A percentile compares a stretch with the other conserved stretches of the same genome.
Conservation (phyloP, 805 yeast species). For the Limtongia smithiae region DNA sequence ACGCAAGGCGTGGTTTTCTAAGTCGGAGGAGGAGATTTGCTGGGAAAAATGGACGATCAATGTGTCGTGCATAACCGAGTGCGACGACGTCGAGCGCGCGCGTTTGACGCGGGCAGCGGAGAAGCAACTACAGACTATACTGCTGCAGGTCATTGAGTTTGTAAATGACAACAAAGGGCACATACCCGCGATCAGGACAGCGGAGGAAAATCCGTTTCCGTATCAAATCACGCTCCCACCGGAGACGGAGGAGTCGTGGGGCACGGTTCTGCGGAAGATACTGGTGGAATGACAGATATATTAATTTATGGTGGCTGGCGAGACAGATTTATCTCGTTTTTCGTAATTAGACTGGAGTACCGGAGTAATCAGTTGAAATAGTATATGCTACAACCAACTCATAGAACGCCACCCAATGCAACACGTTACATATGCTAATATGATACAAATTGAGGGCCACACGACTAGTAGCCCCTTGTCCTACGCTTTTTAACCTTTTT, state of each 20-base stretch:
- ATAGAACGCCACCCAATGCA: neutral
- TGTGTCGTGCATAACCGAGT: slow-evolving; percentile 44
- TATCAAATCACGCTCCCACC: slow-evolving; percentile 42
- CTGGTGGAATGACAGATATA: slow-evolving; percentile 30
- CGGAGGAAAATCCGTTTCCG: slow-evolving; percentile 65
- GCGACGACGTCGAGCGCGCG: slow-evolving; percentile 24
- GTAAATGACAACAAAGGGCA: slow-evolving; percentile 59
- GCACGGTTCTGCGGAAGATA: slow-evolving; percentile 38
- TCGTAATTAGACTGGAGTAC: neutral
- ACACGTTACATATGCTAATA: neutral
- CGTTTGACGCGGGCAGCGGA: slow-evolving; percentile 11
- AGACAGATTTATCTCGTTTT: neutral
- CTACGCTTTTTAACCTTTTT: slow-evolving; percentile 62
- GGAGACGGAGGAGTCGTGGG: slow-evolving; percentile 35
- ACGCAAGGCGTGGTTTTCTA: slow-evolving; percentile 56
- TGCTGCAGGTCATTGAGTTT: slow-evolving; percentile 49
- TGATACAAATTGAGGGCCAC: neutral
- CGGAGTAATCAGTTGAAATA: neutral
- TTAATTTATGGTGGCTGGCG: too few species aligned
- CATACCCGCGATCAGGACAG: slow-evolving; percentile 69
- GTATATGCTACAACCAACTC: too few species aligned
- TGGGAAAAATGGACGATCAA: slow-evolving; percentile 74
- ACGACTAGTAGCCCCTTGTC: slow-evolving; percentile 40
- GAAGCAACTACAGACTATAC: slow-evolving; percentile 40
- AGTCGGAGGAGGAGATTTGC: slow-evolving; percentile 44